These are phyloP conservation scores for Isoetes taiwanensis DNA, from an alignment of 75 land plant species.

Conservation along the genomic window DNA sequence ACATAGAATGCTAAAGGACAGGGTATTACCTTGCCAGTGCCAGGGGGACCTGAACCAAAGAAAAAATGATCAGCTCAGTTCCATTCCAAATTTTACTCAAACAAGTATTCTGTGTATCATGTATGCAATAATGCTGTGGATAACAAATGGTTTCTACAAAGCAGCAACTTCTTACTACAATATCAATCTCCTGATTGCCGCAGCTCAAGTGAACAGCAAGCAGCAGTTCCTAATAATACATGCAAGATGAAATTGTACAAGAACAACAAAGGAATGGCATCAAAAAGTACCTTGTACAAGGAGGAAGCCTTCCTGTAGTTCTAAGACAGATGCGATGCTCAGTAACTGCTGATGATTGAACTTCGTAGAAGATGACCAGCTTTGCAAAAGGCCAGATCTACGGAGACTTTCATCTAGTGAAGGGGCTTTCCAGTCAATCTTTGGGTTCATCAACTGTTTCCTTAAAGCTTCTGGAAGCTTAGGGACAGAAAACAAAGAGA, in stretches of 20 bases:
- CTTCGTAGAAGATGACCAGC: not conserved
- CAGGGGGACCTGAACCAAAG: constrained; percentile 17
- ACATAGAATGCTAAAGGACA: not conserved
- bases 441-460: constrained; percentile 16
- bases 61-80: not conserved
- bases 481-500: constrained; percentile 4
- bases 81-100: too few relatives aligned
- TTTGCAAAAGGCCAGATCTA: not conserved
- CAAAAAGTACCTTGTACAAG: constrained; percentile 17
- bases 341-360: constrained; percentile 17
- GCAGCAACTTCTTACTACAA: not conserved
- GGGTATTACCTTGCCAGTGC: constrained; percentile 19
- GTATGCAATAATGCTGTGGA: not conserved
- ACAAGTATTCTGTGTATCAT: too few relatives aligned
- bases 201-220: not conserved
- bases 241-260: too few relatives aligned
- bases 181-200: not conserved
- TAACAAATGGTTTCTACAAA: not conserved
- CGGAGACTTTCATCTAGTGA: not conserved
- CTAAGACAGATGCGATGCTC: constrained; percentile 8
- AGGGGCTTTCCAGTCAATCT: not conserved
- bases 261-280: not conserved
- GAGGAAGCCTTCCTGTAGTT: constrained; percentile 15
- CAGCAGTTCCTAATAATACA: too few relatives aligned
- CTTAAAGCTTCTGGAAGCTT: constrained; percentile 8